Conservation (phyloP, 768 basidiomycete species). For the Amanita fuliginea region DNA sequence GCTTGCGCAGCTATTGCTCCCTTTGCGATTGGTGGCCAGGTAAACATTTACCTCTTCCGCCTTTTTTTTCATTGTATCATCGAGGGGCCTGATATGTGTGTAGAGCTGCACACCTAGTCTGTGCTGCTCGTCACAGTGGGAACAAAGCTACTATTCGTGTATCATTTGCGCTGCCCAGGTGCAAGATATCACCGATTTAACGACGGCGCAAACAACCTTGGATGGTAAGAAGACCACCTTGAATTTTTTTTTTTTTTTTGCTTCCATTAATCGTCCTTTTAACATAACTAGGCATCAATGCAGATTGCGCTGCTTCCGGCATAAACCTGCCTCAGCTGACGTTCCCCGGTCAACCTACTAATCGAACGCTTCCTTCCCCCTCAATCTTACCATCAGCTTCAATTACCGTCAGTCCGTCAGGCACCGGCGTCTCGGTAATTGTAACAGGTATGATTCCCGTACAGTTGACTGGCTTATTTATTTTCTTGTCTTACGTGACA, state of each 20-base stretch:
- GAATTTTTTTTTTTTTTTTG: too few species aligned
- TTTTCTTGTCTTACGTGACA: background rate
- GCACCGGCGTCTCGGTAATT: background rate
- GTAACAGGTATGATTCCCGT: background rate
- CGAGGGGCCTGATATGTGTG: too few species aligned
- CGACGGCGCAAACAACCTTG: conserved; percentile 19
- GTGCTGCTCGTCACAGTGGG: conserved; percentile 31
- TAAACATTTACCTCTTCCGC: background rate
- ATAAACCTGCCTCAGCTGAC: conserved; percentile 16
- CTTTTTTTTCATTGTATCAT: too few species aligned
- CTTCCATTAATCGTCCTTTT: too few species aligned
- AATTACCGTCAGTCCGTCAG: background rate
- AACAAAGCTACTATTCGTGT: conserved; percentile 29
- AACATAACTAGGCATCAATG: conserved; percentile 6
- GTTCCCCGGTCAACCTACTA: conserved; percentile 21
- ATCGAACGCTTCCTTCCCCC: conserved; percentile 16
- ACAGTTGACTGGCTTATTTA: background rate
- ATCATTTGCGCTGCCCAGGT: conserved; percentile 25
- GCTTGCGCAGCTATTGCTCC: conserved; percentile 4
- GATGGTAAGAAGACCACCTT: conserved; percentile 25
- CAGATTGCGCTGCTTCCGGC: conserved; percentile 12
- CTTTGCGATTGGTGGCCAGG: background rate
- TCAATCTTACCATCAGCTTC: conserved; percentile 10
- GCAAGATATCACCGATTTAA: conserved; percentile 18
- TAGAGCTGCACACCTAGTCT: conserved; percentile 15